Evolutionary conservation across 331 rosid genomes (phyloP).

Genomic region (Phaseolus coccineus): DNA sequence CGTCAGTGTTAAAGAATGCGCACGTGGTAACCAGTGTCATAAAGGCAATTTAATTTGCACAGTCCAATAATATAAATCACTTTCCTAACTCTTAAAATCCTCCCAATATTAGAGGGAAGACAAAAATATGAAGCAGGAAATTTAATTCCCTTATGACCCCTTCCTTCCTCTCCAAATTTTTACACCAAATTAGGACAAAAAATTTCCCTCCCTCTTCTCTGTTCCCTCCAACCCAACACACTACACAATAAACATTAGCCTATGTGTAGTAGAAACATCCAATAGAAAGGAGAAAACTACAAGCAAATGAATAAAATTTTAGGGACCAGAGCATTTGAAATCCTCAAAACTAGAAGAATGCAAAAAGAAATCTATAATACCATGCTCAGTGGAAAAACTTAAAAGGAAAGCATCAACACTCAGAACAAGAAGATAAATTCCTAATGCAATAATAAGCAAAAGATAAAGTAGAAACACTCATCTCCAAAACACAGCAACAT

Average conservation of each 20-base stretch:
- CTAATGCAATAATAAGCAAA: slow-evolving; percentile 13
- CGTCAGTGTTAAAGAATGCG: background rate
- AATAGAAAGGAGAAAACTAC: background rate
- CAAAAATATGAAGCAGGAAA: background rate
- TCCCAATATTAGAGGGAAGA: background rate
- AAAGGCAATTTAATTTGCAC: background rate
- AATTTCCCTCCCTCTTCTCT: background rate
- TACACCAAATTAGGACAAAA: background rate
- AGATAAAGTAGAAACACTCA: background rate
- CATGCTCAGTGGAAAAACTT: background rate
- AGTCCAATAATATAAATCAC: background rate
- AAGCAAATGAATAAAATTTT: background rate
- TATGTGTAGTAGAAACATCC: background rate
- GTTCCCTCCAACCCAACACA: background rate
- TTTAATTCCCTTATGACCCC: background rate
- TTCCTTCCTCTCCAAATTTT: background rate
- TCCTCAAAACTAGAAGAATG: background rate
- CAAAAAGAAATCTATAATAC: background rate
- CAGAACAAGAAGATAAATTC: background rate
- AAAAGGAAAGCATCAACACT: slow-evolving; percentile 29
- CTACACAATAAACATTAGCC: background rate
- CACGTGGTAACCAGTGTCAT: too few species aligned
- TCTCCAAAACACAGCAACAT: background rate
- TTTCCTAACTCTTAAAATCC: background rate
- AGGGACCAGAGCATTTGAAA: slow-evolving; percentile 5